Conservation (phyloP, 495 filamentous ascomycete genomes). For the Aspergillus saccharolyticus region DNA sequence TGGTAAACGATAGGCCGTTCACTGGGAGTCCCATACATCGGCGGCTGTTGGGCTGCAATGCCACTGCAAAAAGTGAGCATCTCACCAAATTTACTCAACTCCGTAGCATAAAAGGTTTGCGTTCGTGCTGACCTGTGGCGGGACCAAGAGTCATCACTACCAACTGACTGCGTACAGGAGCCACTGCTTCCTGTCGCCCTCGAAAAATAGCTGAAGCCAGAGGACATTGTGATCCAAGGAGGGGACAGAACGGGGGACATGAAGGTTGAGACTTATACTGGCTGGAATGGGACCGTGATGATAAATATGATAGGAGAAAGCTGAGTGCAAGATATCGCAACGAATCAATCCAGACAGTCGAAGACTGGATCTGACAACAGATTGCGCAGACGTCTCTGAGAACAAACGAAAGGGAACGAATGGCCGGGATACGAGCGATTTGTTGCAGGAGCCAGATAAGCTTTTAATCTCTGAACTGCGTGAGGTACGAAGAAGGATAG, state of each 20-base stretch:
- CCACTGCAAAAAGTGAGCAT: constrained; percentile 32
- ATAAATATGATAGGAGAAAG: neutral
- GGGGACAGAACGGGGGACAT: constrained; percentile 36
- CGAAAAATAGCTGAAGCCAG: constrained; percentile 31
- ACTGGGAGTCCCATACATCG: constrained; percentile 31
- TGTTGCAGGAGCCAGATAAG: constrained; percentile 18
- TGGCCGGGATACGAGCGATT: neutral
- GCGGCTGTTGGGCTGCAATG: constrained; percentile 31
- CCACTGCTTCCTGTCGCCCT: constrained; percentile 27
- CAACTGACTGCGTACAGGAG: constrained; percentile 31
- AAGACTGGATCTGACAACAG: constrained; percentile 1
- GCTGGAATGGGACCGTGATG: constrained; percentile 1
- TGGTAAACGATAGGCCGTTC: constrained; percentile 36
- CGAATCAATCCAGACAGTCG: constrained; percentile 1
- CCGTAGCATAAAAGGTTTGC: constrained; percentile 8
- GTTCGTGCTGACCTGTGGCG: constrained; percentile 40
- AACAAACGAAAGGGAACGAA: constrained; percentile 5
- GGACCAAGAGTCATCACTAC: constrained; percentile 36
- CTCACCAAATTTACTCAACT: constrained; percentile 2
- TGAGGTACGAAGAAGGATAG: constrained; percentile 12
- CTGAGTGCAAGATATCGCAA: neutral
- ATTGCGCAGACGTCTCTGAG: constrained; percentile 2
- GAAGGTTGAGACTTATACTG: constrained; percentile 18
- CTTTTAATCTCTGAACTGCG: constrained; percentile 13
- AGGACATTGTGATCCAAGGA: constrained; percentile 31